Evolutionary conservation across 2,329 filamentous ascomycete species (phyloP).

Genomic region (Diaporthe nobilis): DNA sequence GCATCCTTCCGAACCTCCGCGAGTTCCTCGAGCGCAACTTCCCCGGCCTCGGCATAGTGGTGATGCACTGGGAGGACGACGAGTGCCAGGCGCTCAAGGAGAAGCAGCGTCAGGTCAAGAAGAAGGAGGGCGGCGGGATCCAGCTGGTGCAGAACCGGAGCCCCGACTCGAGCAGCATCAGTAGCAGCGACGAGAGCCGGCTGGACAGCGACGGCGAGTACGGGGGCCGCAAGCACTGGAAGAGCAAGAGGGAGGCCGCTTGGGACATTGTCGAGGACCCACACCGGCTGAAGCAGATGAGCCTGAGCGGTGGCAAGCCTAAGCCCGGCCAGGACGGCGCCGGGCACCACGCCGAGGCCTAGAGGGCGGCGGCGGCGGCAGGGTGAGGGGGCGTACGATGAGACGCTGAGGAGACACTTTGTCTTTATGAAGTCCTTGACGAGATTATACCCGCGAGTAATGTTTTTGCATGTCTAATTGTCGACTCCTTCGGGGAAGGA

Average conservation of each 20-base stretch:
- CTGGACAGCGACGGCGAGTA: conserved; percentile 59
- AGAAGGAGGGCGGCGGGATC: conserved; percentile 67
- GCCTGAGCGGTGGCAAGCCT: conserved; percentile 19
- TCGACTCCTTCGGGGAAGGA: background rate
- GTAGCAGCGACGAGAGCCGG: conserved; percentile 67
- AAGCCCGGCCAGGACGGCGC: background rate
- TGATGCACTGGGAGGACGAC: conserved; percentile 84
- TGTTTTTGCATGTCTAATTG: conserved; percentile 29
- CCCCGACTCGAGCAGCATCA: conserved; percentile 62
- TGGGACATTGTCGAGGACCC: conserved; percentile 67
- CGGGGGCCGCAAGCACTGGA: conserved; percentile 47
- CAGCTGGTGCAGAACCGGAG: conserved; percentile 72
- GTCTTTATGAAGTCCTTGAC: background rate
- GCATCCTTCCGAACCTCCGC: conserved; percentile 79
- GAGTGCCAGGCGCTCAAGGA: conserved; percentile 82
- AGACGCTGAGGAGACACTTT: background rate
- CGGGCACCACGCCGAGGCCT: background rate
- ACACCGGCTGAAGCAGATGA: conserved; percentile 55
- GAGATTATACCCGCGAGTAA: conserved; percentile 35
- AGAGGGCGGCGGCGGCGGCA: background rate
- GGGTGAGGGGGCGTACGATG: background rate
- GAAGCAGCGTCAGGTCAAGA: conserved; percentile 81
- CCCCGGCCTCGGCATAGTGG: conserved; percentile 80
- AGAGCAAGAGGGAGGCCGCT: conserved; percentile 67
- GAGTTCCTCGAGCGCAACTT: conserved; percentile 80